A percentile compares a stretch with the other conserved stretches of the same genome.
Evolutionary conservation across 345 rosid species (phyloP).

Genomic region (Limnanthes douglasii): DNA sequence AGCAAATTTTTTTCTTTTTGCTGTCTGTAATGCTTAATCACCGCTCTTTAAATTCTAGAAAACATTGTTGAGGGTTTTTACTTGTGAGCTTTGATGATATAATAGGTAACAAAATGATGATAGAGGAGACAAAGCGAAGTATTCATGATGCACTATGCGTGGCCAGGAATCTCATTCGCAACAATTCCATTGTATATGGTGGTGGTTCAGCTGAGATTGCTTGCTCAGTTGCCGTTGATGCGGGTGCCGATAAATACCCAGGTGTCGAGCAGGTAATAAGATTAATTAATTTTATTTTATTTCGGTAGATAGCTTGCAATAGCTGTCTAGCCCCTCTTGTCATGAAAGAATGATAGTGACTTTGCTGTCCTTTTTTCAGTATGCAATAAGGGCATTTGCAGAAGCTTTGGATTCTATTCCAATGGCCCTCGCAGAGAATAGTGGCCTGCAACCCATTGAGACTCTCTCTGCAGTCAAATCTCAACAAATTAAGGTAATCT

Average conservation of each 20-base stretch:
- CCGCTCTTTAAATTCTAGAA: too few species aligned
- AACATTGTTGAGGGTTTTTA: too few species aligned
- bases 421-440: conserved; percentile 97
- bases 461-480: conserved; percentile 87
- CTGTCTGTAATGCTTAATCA: too few species aligned
- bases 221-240: conserved; percentile 83
- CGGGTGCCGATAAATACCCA: conserved; percentile 81
- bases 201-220: conserved; percentile 96
- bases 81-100: conserved; percentile 8
- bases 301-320: background rate
- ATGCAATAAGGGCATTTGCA: conserved; percentile 85
- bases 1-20: too few species aligned
- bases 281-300: background rate
- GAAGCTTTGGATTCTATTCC: conserved; percentile 86
- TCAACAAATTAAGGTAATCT: conserved; percentile 72
- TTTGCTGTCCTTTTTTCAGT: conserved; percentile 27
- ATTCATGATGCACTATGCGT: conserved; percentile 92
- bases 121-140: conserved; percentile 96
- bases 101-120: conserved; percentile 92
- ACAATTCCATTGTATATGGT: conserved; percentile 87
- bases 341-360: background rate
- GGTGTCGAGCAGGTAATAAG: conserved; percentile 82
- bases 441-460: conserved; percentile 93
- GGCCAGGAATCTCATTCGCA: conserved; percentile 89
- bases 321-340: background rate